These are phyloP conservation scores for Apiotrichum laibachii DNA, from an alignment of 1,284 basidiomycete genomes.

Conservation along the genomic window DNA sequence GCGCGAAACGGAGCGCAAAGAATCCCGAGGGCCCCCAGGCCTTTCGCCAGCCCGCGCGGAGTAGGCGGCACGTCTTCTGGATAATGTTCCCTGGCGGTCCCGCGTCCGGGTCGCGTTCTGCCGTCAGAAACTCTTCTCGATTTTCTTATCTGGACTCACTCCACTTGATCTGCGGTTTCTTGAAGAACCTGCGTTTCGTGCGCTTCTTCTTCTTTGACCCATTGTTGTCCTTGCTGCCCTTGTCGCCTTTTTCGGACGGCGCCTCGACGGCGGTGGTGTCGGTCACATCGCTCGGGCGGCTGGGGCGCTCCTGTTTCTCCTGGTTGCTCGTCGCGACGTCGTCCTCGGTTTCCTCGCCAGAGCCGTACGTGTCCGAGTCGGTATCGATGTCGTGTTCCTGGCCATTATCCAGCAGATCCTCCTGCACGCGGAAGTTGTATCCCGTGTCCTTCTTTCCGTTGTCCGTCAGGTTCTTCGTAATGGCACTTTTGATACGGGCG, in stretches of 20 bases:
- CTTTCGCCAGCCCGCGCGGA: constrained; percentile 17
- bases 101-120: constrained; percentile 41
- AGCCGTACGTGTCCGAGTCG: background rate
- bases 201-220: background rate
- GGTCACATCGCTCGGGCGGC: too few relatives aligned
- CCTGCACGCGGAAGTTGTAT: background rate
- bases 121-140: too few relatives aligned
- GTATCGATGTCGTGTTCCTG: background rate
- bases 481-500: constrained; percentile 13
- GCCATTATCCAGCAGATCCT: constrained; percentile 2
- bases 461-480: constrained; percentile 38
- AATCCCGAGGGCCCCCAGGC: constrained; percentile 37
- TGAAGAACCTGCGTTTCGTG: too few relatives aligned
- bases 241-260: background rate
- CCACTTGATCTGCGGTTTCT: too few relatives aligned
- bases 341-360: background rate
- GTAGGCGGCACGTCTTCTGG: constrained; percentile 34
- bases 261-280: too few relatives aligned
- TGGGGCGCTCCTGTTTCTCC: too few relatives aligned
- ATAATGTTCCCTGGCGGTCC: constrained; percentile 38
- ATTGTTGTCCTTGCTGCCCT: background rate
- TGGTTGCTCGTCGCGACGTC: too few relatives aligned
- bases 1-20: constrained; percentile 60
- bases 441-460: constrained; percentile 32
- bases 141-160: too few relatives aligned